Percentiles rank a stretch among this genome's conserved stretches.
Conservation (phyloP, 768 basidiomycete genomes). For the Pilatotrama ljubarskyi region DNA sequence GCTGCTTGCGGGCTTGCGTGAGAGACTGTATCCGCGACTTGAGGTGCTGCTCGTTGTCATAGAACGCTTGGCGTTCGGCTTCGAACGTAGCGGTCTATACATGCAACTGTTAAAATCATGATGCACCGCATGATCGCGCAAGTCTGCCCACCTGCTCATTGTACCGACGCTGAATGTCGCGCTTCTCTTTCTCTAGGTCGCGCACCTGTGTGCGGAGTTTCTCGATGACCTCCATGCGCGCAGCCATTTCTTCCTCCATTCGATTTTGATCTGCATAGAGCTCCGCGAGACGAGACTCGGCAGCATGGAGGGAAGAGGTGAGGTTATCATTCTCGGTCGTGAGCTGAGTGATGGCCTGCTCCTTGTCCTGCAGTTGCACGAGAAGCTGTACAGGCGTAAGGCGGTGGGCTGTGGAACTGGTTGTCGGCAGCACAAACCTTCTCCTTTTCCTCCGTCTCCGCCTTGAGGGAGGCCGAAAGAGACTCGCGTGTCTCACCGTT, state of each 20-base stretch:
- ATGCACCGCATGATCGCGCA: neutral
- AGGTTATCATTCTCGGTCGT: slow-evolving; percentile 65
- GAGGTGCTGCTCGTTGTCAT: slow-evolving; percentile 91
- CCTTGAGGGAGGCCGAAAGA: slow-evolving; percentile 62
- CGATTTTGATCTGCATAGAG: slow-evolving; percentile 80
- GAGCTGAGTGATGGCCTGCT: slow-evolving; percentile 62
- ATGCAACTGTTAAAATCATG: slow-evolving; percentile 13
- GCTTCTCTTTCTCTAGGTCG: slow-evolving; percentile 87
- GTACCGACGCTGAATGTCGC: slow-evolving; percentile 79
- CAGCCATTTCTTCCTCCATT: slow-evolving; percentile 78
- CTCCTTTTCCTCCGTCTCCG: slow-evolving; percentile 82
- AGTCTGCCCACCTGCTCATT: slow-evolving; percentile 72
- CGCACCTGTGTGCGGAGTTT: slow-evolving; percentile 80
- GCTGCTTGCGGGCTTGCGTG: slow-evolving; percentile 61
- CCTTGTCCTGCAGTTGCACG: slow-evolving; percentile 76
- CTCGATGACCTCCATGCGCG: slow-evolving; percentile 79
- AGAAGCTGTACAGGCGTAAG: slow-evolving; percentile 54
- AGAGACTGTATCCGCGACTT: slow-evolving; percentile 88
- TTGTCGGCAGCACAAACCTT: slow-evolving; percentile 48
- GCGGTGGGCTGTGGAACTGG: neutral
- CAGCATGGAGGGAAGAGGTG: slow-evolving; percentile 60
- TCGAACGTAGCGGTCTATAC: slow-evolving; percentile 82
- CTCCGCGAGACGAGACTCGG: slow-evolving; percentile 75
- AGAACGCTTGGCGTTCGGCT: slow-evolving; percentile 88
- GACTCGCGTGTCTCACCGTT: slow-evolving; percentile 56